phyloP scores from a whole-genome alignment of 2,329 filamentous ascomycete genomes.

The Emergomyces orientalis region DNA sequence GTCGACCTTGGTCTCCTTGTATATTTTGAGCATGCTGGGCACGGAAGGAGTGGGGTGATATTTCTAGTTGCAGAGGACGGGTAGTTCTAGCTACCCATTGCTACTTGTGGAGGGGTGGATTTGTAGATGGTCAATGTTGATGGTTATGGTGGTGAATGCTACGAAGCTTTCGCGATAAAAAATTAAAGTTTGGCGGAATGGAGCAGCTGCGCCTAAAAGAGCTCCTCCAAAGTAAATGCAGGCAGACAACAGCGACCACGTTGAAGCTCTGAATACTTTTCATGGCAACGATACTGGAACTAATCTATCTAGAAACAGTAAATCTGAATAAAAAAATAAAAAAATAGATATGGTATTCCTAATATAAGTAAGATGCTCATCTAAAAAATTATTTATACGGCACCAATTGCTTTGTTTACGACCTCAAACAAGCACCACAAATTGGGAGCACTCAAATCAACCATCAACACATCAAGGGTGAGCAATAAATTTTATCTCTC shows the following conservation, averaged over 20 bases:
- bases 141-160: not conserved
- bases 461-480: not conserved
- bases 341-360: not conserved
- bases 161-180: constrained; percentile 3
- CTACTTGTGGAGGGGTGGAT: constrained; percentile 1
- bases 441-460: not conserved
- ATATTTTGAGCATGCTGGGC: constrained; percentile 57
- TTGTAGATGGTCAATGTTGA: constrained; percentile 6
- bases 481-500: not conserved
- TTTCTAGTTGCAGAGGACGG: constrained; percentile 5
- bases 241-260: not conserved
- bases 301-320: not conserved
- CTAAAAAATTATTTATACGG: not conserved
- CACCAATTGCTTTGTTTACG: not conserved
- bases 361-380: not conserved
- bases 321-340: not conserved
- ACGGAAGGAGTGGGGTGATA: constrained; percentile 15
- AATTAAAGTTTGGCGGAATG: not conserved
- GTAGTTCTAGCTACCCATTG: not conserved
- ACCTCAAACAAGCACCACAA: not conserved
- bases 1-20: constrained; percentile 79
- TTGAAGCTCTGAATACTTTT: not conserved
- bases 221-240: not conserved
- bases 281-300: not conserved
- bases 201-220: not conserved